Evolutionary conservation across 495 filamentous ascomycete species (phyloP), one percentile per base, ranked within the genome.

Genomic region (Penicillium cataractarum): DNA sequence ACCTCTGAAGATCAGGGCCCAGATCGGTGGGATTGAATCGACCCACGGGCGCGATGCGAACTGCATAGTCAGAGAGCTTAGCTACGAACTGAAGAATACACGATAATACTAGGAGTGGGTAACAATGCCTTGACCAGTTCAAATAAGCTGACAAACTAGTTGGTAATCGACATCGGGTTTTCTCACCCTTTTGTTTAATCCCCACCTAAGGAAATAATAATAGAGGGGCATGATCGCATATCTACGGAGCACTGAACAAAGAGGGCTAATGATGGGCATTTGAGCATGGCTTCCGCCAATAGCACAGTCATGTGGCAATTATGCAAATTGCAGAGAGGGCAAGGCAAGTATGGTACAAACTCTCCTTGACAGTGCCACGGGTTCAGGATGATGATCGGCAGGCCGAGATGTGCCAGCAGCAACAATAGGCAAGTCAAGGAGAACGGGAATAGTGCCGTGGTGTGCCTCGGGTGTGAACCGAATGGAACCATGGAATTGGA

Each of bases 391-490:
- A 21, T 40, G 60, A 63, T 63, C 60, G 60, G 46, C 55, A 27
- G 54, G 31, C 29, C 57, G 15, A 39, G 44, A 26, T n/a, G 46
- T 21, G 54, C 29, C 26, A 57, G 13, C 33, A 57, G 39, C 19
- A 51, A n/a, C 42, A 62, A 58, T 9, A 52, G 60, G 60, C 60
- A 63, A 55, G 60, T 57, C 8, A 58, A 57, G 35, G 44, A 63
- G 55, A 63, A 26, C 7, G 22, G 33, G 21, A 42, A n/a, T 4
- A 19, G 6, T 42, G 13, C 39, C 19, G 39, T 42, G 21, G 6
- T 21, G 19, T 32, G 46, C 21, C 46, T 4, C 24, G 21, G 24
- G 12, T n/a, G 17, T 50, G 12, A n/a, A 21, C 24, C 13, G 46
- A 5, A n/a, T 3, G 24, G n/a, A 48, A 48, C 52, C 60, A 50